These are phyloP conservation scores for Fusarium sp. DNA, from an alignment of 2,329 filamentous ascomycete species.

Conservation along the genomic window DNA sequence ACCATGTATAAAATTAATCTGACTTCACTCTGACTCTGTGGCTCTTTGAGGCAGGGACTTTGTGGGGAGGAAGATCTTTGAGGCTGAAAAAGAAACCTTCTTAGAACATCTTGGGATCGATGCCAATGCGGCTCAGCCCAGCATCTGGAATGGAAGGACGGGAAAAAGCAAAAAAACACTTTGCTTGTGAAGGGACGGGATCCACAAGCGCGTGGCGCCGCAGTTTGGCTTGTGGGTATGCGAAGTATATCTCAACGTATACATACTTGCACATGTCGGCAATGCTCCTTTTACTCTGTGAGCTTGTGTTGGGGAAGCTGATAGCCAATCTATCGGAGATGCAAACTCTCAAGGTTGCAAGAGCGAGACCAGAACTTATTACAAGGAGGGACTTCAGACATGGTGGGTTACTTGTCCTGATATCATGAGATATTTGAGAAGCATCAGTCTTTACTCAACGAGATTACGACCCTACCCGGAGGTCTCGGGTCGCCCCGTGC, in stretches of 20 bases:
- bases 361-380: not conserved
- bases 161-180: constrained; percentile 21
- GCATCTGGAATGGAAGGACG: constrained; percentile 37
- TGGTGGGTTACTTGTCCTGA: constrained; percentile 6
- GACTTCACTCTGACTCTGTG: constrained; percentile 5
- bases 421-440: constrained; percentile 32
- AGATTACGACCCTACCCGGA: constrained; percentile 13
- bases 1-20: constrained; percentile 16
- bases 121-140: constrained; percentile 41
- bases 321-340: not conserved
- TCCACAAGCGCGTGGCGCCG: constrained; percentile 44
- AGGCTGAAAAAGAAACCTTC: constrained; percentile 42
- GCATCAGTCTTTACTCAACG: not conserved
- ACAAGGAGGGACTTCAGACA: not conserved
- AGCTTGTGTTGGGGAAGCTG: not conserved
- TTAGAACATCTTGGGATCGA: constrained; percentile 34
- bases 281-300: constrained; percentile 5
- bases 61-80: constrained; percentile 33
- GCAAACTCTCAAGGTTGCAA: not conserved
- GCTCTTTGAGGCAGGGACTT: constrained; percentile 10
- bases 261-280: constrained; percentile 27
- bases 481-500: constrained; percentile 14
- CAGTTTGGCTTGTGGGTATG: constrained; percentile 33
- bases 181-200: constrained; percentile 21
- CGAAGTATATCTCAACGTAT: constrained; percentile 29